These are phyloP conservation scores for Nigrospora oryzae DNA, from an alignment of 2,329 filamentous ascomycete species.

Conservation along the genomic window DNA sequence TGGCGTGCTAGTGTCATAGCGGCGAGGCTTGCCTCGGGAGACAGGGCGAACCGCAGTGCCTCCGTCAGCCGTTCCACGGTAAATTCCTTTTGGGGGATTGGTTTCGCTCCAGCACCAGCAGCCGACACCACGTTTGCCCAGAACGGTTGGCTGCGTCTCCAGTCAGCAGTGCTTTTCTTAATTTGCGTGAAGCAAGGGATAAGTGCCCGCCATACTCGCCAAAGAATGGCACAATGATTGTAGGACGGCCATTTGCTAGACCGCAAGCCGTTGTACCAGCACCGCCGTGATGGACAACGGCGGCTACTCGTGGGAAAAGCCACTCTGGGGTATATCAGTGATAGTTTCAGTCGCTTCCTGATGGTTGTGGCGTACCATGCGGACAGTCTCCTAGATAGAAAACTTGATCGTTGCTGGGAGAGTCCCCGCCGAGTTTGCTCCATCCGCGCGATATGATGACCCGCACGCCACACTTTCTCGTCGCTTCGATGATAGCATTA, in stretches of 20 bases:
- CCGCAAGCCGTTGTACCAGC: conserved; percentile 59
- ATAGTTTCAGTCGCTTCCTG: no score
- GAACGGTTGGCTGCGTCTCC: conserved; percentile 23
- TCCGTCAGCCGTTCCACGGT: conserved; percentile 21
- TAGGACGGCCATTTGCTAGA: conserved; percentile 49
- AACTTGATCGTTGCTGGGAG: conserved; percentile 41
- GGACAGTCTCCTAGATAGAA: conserved; percentile 48
- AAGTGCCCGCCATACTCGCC: conserved; percentile 32
- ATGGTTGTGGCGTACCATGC: conserved; percentile 26
- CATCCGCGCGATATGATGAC: conserved; percentile 57
- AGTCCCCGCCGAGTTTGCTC: conserved; percentile 47
- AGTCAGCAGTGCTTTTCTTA: no score
- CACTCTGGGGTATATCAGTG: conserved; percentile 28
- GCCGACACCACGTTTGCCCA: conserved; percentile 29
- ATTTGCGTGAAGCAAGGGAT: no score
- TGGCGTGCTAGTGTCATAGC: conserved; percentile 22
- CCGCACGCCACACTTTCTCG: conserved; percentile 46
- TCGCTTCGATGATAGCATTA: conserved; percentile 49
- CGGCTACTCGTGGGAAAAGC: conserved; percentile 51
- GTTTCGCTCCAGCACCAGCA: conserved; percentile 28
- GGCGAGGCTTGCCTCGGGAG: conserved; percentile 4
- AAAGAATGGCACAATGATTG: conserved; percentile 60
- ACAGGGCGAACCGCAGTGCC: conserved; percentile 20
- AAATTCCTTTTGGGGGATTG: conserved; percentile 24
- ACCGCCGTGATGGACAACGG: conserved; percentile 56